Conservation (phyloP, 305 asterid genomes). For the Fraxinus baroniana region DNA sequence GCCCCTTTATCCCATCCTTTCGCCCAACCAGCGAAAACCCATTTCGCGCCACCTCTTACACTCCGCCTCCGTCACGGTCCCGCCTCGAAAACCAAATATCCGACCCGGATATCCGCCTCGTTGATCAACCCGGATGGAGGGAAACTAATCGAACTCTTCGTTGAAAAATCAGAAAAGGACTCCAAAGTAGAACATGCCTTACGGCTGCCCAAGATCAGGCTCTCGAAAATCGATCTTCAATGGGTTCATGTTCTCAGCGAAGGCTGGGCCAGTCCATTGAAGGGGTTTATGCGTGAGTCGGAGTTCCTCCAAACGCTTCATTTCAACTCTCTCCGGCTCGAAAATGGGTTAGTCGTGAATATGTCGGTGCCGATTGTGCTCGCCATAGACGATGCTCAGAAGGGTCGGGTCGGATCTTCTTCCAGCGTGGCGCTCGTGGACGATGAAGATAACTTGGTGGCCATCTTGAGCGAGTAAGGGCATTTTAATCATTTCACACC, state of each 20-base stretch:
- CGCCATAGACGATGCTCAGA: slow-evolving; percentile 46
- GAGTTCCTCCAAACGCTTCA: slow-evolving; percentile 62
- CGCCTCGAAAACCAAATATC: slow-evolving; percentile 3
- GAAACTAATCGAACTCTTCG: slow-evolving; percentile 39
- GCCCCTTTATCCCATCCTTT: slow-evolving; percentile 20
- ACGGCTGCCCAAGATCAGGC: slow-evolving; percentile 35
- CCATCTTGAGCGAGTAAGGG: slow-evolving; percentile 43
- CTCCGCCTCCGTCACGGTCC: slow-evolving; percentile 19
- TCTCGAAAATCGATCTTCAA: slow-evolving; percentile 42
- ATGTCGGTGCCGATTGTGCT: slow-evolving; percentile 61
- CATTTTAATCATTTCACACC: slow-evolving; percentile 3
- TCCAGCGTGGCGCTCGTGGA: slow-evolving; percentile 42
- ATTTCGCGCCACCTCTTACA: slow-evolving; percentile 21
- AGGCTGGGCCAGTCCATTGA: slow-evolving; percentile 59
- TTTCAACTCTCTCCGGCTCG: slow-evolving; percentile 42
- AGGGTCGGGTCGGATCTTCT: slow-evolving; percentile 33
- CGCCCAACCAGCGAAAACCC: slow-evolving; percentile 35
- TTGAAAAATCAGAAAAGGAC: slow-evolving; percentile 30
- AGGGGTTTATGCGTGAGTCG: slow-evolving; percentile 47
- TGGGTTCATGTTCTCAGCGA: slow-evolving; percentile 56
- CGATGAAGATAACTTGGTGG: slow-evolving; percentile 24
- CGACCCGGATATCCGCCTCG: slow-evolving; percentile 27
- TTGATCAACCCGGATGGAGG: slow-evolving; percentile 55
- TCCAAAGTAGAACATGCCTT: slow-evolving; percentile 24
- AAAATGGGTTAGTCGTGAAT: slow-evolving; percentile 41